These are phyloP conservation scores for Haplosporangium gracile DNA, from an alignment of 192 early-diverging fungal species.

Conservation along the genomic window DNA sequence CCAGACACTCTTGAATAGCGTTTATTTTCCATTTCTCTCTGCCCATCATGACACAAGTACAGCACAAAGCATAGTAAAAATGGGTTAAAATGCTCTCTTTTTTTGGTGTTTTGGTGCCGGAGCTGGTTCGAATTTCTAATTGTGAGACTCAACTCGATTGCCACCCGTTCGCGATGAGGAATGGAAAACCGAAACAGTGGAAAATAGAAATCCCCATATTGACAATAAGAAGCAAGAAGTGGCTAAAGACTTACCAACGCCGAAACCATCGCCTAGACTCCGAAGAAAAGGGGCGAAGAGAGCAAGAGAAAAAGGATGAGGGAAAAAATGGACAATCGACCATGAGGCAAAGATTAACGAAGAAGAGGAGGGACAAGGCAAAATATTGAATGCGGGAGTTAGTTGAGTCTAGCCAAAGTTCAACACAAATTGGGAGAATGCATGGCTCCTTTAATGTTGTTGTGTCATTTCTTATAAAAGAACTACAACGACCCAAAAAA, in stretches of 20 bases:
- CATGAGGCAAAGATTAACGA: background rate
- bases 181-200: background rate
- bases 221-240: background rate
- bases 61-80: background rate
- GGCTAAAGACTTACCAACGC: conserved; percentile 70
- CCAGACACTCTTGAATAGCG: background rate
- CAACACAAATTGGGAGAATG: too few relatives aligned
- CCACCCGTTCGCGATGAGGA: background rate
- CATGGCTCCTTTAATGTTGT: background rate
- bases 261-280: conserved; percentile 79
- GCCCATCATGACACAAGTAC: background rate
- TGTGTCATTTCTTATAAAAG: too few relatives aligned
- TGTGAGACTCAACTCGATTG: background rate
- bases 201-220: background rate
- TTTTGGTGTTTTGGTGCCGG: background rate
- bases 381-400: background rate
- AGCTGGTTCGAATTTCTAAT: background rate
- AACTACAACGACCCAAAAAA: too few relatives aligned
- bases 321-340: background rate
- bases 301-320: background rate
- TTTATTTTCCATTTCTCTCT: background rate
- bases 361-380: too few relatives aligned
- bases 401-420: too few relatives aligned
- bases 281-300: background rate
- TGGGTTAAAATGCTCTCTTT: background rate